phyloP scores from a whole-genome alignment of 768 basidiomycete species.

The Mycena latifolia region DNA sequence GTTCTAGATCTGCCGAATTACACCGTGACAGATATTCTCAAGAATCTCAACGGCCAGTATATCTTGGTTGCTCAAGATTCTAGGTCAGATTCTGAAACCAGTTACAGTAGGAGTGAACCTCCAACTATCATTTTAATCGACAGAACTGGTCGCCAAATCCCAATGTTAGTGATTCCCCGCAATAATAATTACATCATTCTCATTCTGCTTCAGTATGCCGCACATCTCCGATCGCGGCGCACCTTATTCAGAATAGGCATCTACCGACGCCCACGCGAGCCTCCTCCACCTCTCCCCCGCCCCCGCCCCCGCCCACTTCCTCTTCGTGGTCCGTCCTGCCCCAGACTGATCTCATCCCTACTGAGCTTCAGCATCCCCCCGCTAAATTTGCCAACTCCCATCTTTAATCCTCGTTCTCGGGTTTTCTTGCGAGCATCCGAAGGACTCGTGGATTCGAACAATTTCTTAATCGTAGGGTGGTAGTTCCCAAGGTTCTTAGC shows the following conservation, averaged over 20 bases:
- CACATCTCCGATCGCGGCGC: background rate
- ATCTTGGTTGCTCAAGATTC: background rate
- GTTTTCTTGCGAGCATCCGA: slow-evolving; percentile 52
- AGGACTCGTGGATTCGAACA: slow-evolving; percentile 60
- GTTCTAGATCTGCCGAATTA: slow-evolving; percentile 13
- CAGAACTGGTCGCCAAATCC: slow-evolving; percentile 35
- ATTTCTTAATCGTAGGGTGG: slow-evolving; percentile 80
- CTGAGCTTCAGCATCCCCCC: slow-evolving; percentile 77
- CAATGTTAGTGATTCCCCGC: slow-evolving; percentile 22
- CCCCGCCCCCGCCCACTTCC: slow-evolving; percentile 39
- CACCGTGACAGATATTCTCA: background rate
- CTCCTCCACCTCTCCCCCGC: slow-evolving; percentile 39
- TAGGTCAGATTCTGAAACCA: slow-evolving; percentile 26
- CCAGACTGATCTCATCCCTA: slow-evolving; percentile 65
- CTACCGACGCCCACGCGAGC: slow-evolving; percentile 30
- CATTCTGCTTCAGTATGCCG: slow-evolving; percentile 22
- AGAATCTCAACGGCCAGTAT: background rate
- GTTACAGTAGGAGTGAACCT: slow-evolving; percentile 18
- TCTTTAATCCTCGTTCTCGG: slow-evolving; percentile 74
- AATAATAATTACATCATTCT: background rate
- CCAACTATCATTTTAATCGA: slow-evolving; percentile 38
- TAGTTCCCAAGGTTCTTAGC: slow-evolving; percentile 90
- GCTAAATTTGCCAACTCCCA: slow-evolving; percentile 85
- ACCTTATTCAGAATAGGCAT: background rate
- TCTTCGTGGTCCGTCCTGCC: slow-evolving; percentile 42